Percentiles rank a stretch among this genome's conserved stretches.
Conservation (phyloP, 257 asterid genomes). For the Lycium ferocissimum region DNA sequence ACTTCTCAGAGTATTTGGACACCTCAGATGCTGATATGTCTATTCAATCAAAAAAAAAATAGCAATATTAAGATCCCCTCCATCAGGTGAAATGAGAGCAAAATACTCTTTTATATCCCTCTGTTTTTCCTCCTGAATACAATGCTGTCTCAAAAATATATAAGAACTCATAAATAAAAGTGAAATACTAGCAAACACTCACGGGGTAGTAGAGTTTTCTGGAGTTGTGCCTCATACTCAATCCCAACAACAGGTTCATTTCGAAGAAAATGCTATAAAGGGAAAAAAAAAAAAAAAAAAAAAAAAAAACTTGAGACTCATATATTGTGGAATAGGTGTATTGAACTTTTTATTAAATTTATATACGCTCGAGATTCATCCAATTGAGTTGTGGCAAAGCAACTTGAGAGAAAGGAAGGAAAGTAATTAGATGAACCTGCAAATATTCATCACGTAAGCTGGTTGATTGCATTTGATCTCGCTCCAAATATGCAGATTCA, state of each 20-base stretch:
- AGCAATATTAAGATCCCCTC: slow-evolving; percentile 20
- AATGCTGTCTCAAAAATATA: slow-evolving; percentile 11
- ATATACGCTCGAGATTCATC: not conserved
- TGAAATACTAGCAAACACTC: slow-evolving; percentile 43
- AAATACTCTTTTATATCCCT: not conserved
- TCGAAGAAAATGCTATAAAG: slow-evolving; percentile 83
- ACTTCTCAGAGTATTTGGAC: slow-evolving; percentile 76
- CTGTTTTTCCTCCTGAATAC: not conserved
- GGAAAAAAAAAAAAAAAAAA: slow-evolving; percentile 37
- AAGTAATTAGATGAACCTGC: slow-evolving; percentile 58
- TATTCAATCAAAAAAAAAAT: slow-evolving; percentile 40
- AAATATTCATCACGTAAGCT: slow-evolving; percentile 85
- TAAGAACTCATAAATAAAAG: slow-evolving; percentile 20
- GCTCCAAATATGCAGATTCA: slow-evolving; percentile 91
- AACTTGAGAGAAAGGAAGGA: not conserved
- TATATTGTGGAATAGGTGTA: not conserved
- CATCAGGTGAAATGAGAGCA: slow-evolving; percentile 23
- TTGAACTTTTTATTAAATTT: slow-evolving; percentile 21
- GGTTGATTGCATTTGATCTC: slow-evolving; percentile 93
- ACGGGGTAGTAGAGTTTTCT: slow-evolving; percentile 88
- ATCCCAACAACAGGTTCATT: slow-evolving; percentile 95
- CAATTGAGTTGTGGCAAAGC: not conserved
- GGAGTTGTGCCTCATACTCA: slow-evolving; percentile 91
- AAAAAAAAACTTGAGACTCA: slow-evolving; percentile 30
- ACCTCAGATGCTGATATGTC: slow-evolving; percentile 85